phyloP scores from a whole-genome alignment of 345 rosid species.

The Zanthoxylum bungeanum region DNA sequence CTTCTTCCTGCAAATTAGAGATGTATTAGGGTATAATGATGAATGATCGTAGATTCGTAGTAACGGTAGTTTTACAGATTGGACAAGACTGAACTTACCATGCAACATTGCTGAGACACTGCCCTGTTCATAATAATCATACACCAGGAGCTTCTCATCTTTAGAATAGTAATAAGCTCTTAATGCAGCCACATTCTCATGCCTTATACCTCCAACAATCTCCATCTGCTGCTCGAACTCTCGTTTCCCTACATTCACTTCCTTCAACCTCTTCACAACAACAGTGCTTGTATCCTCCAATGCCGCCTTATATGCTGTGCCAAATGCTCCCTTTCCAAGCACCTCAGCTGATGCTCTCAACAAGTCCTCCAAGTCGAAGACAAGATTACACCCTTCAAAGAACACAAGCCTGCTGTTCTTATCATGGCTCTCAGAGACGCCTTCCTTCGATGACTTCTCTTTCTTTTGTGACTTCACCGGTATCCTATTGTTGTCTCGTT shows the following conservation, averaged over 20 bases:
- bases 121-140: constrained; percentile 64
- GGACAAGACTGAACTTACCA: constrained; percentile 40
- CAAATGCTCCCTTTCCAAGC: constrained; percentile 89
- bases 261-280: constrained; percentile 92
- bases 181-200: constrained; percentile 72
- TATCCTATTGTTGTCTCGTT: constrained; percentile 26
- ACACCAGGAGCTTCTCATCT: constrained; percentile 94
- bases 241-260: constrained; percentile 55
- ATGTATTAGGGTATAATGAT: neutral
- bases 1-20: constrained; percentile 49
- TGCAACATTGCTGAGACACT: constrained; percentile 75
- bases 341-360: constrained; percentile 98
- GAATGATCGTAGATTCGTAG: neutral
- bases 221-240: constrained; percentile 96
- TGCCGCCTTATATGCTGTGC: constrained; percentile 83
- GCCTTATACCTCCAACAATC: constrained; percentile 62
- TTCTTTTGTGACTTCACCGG: constrained; percentile 41
- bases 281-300: constrained; percentile 80
- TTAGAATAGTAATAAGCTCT: constrained; percentile 86
- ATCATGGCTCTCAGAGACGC: constrained; percentile 49
- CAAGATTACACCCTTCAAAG: constrained; percentile 80
- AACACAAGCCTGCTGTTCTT: constrained; percentile 66
- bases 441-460: constrained; percentile 43
- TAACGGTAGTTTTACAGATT: neutral
- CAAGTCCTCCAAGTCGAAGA: constrained; percentile 81